Evolutionary conservation across 768 basidiomycete genomes (phyloP), one percentile per base, ranked within the genome.

Genomic region (Rossbeevera mucosa): DNA sequence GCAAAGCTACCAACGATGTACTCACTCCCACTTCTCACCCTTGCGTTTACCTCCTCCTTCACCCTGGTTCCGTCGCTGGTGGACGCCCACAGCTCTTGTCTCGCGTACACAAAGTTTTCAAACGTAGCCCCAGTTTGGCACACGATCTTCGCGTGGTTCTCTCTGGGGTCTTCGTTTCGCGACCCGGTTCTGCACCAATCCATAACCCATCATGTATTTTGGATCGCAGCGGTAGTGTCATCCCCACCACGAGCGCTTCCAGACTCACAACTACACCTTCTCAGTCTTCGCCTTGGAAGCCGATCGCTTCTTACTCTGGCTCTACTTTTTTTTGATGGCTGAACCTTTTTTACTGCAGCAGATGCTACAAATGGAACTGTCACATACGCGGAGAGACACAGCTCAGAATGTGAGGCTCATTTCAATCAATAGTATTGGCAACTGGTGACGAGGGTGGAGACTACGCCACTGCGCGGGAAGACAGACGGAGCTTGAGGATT

Each of bases 371-470:
- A 83, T 57, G 89, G 88, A 29, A 71, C 71, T 28, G 88, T 90
- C 29, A 70, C 81, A 56, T 94, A 84, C 67, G 71, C 89, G 5
- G 78, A 74, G 83, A 61, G 58, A 59, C 51, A 79, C 80, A 41
- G 88, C 80, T 38, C 84, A 75, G 65, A 71, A 74, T 7, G 80
- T 74, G 53, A 80, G 80, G 44, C 76, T 97, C 26, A 64, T 84
- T 26, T 73, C 79, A 13, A 75, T 93, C 61, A 94, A 91, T 62
- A 56, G 62, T 21, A 76, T 75, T 9, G 89, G 90, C 20, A 80
- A 91, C 69, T 87, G 14, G 70, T 96, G 51, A 94, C 96, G 92
- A 75, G 81, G 29, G 85, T 95, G 22, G 91, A 95, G 64, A 94
- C 89, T 5, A 94, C 91, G 4, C 76, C 81, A 77, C 70, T n/a